Percentiles rank a stretch among this genome's conserved stretches.
Conservation (phyloP, 2,329 filamentous ascomycete species). For the Phyllosticta capitalensis region DNA sequence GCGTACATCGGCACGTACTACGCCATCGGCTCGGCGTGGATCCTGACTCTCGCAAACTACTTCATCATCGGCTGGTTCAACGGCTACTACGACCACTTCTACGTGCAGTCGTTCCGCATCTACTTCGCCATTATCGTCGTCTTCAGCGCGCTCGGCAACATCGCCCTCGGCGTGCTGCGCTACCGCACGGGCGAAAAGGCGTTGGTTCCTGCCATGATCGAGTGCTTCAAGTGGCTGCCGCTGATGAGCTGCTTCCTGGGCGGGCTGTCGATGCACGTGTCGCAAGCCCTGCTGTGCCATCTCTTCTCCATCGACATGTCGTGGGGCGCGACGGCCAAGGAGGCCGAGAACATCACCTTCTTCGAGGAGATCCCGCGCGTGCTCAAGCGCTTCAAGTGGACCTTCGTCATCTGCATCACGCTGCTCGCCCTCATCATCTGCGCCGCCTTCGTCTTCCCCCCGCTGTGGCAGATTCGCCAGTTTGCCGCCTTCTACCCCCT, state of each 20-base stretch:
- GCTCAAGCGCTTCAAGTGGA: slow-evolving; percentile 47
- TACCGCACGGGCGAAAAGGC: slow-evolving; percentile 59
- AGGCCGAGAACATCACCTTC: slow-evolving; percentile 48
- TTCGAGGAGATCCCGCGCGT: slow-evolving; percentile 48
- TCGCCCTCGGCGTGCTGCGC: slow-evolving; percentile 62
- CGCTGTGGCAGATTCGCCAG: slow-evolving; percentile 46
- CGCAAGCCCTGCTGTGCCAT: slow-evolving; percentile 31
- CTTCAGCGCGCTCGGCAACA: slow-evolving; percentile 65
- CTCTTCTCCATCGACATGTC: slow-evolving; percentile 33
- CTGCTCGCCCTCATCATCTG: slow-evolving; percentile 41
- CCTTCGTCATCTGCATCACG: slow-evolving; percentile 41
- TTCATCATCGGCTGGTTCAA: slow-evolving; percentile 70
- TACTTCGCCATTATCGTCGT: slow-evolving; percentile 74
- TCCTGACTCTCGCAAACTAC: slow-evolving; percentile 65
- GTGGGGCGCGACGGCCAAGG: slow-evolving; percentile 51
- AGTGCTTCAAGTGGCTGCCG: slow-evolving; percentile 58
- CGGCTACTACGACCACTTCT: slow-evolving; percentile 67
- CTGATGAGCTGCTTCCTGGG: slow-evolving; percentile 32
- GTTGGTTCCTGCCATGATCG: slow-evolving; percentile 43
- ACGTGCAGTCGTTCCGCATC: slow-evolving; percentile 65
- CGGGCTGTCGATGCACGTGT: slow-evolving; percentile 31
- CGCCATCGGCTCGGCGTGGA: slow-evolving; percentile 66
- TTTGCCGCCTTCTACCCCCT: slow-evolving; percentile 54
- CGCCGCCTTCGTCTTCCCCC: slow-evolving; percentile 37
- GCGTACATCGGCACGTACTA: slow-evolving; percentile 76